Conservation (phyloP, 2,329 filamentous ascomycete species). For the Ophiosphaerella korrae region DNA sequence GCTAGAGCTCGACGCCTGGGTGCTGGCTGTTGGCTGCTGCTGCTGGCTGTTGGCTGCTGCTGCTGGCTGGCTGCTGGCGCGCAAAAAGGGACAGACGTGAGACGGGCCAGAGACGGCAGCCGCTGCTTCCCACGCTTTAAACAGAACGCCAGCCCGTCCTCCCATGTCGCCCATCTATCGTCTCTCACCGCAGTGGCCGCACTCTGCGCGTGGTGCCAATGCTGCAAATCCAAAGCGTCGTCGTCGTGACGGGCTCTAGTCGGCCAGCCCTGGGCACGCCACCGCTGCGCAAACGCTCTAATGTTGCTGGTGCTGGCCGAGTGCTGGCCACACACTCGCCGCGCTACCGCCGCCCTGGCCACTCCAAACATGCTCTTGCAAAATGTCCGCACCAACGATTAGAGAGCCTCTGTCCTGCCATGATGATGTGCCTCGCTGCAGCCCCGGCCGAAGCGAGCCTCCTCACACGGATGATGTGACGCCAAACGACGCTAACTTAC, state of each 20-base stretch:
- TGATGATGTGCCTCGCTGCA: slow-evolving; percentile 24
- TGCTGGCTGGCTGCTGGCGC: too few relatives aligned
- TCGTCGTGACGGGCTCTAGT: slow-evolving; percentile 15
- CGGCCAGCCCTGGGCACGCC: slow-evolving; percentile 23
- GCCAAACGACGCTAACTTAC: slow-evolving; percentile 8
- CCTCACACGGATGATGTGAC: slow-evolving; percentile 20
- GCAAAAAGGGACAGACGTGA: slow-evolving; percentile 26
- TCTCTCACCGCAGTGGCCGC: neutral
- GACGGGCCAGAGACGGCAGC: slow-evolving; percentile 30
- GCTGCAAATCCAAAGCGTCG: slow-evolving; percentile 14
- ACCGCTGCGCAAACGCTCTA: slow-evolving; percentile 30
- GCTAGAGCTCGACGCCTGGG: neutral
- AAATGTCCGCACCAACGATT: slow-evolving; percentile 17
- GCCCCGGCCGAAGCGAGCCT: slow-evolving; percentile 26
- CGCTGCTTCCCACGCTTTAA: slow-evolving; percentile 29
- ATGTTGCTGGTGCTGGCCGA: slow-evolving; percentile 19
- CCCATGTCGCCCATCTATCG: slow-evolving; percentile 29
- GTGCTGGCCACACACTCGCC: slow-evolving; percentile 14
- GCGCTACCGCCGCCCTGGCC: slow-evolving; percentile 8
- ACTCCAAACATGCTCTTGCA: slow-evolving; percentile 16
- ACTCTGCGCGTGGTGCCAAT: too few relatives aligned
- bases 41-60: too few relatives aligned
- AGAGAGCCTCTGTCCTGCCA: slow-evolving; percentile 14
- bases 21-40: too few relatives aligned
- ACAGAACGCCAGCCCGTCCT: slow-evolving; percentile 24